Evolutionary conservation across 805 yeast species (phyloP).

Genomic region (Kurtzmaniella fragi): DNA sequence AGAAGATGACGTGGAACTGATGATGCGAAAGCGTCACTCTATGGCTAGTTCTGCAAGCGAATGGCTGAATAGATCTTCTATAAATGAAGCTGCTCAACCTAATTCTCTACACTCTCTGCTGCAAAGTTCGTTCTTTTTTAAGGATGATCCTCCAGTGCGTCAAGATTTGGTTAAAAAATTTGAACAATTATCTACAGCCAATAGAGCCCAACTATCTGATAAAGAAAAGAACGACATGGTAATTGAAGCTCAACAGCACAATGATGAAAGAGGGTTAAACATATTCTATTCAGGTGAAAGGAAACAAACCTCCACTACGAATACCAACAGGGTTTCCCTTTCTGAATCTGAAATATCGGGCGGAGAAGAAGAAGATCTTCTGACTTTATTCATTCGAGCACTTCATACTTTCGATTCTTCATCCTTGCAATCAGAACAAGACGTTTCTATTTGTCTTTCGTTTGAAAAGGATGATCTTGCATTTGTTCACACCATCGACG

Average conservation of each 20-base stretch:
- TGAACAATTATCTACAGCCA: slow-evolving; percentile 9
- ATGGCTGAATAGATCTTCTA: too few relatives aligned
- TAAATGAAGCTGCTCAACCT: too few relatives aligned
- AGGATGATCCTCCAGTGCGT: slow-evolving; percentile 21
- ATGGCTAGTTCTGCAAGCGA: slow-evolving; percentile 1
- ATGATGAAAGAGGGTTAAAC: slow-evolving; percentile 16
- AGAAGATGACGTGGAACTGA: slow-evolving; percentile 4
- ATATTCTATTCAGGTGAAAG: slow-evolving; percentile 12
- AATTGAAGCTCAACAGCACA: slow-evolving; percentile 8
- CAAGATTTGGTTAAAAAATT: slow-evolving; percentile 20
- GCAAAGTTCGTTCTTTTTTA: neutral
- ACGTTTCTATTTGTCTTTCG: slow-evolving; percentile 67
- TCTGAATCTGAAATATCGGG: neutral
- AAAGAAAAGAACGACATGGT: slow-evolving; percentile 13
- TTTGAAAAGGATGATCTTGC: slow-evolving; percentile 68
- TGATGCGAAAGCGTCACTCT: slow-evolving; percentile 1
- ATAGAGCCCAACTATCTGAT: slow-evolving; percentile 8
- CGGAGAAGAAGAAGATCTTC: slow-evolving; percentile 35
- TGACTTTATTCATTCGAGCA: slow-evolving; percentile 52
- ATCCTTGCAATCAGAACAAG: slow-evolving; percentile 58
- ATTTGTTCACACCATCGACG: slow-evolving; percentile 73
- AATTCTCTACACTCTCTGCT: too few relatives aligned
- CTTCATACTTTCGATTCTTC: slow-evolving; percentile 55
- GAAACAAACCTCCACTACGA: neutral
- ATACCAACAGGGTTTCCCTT: neutral